These are phyloP conservation scores for Fonsecaea erecta DNA, from an alignment of 2,329 filamentous ascomycete species.

Conservation along the genomic window DNA sequence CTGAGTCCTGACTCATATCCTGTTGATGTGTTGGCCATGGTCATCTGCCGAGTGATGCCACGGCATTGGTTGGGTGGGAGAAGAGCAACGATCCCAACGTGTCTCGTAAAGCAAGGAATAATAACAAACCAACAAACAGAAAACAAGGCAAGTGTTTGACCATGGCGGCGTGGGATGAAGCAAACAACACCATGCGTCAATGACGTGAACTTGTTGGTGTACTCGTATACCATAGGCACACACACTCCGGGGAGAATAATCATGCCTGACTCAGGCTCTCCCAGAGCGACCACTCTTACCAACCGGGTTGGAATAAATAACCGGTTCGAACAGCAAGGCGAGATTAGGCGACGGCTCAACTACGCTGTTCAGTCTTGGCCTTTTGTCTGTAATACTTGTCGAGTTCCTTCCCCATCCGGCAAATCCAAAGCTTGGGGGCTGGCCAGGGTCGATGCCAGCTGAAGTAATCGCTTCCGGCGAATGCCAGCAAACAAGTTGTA, in stretches of 20 bases:
- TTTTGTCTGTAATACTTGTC: not conserved
- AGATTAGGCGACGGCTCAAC: not conserved
- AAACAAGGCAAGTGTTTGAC: not conserved
- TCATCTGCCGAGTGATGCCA: not conserved
- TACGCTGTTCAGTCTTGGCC: not conserved
- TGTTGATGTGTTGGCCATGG: not conserved
- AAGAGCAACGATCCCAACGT: not conserved
- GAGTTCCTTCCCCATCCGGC: not conserved
- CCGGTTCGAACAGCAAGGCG: not conserved
- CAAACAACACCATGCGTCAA: not conserved
- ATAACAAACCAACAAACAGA: not conserved
- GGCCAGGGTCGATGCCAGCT: not conserved
- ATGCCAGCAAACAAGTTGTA: constrained; percentile 1
- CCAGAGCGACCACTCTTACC: not conserved
- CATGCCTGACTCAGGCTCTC: not conserved
- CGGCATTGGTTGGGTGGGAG: not conserved
- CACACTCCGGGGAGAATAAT: constrained; percentile 4
- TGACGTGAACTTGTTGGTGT: too few species aligned
- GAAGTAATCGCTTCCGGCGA: constrained; percentile 24
- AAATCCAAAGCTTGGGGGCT: constrained; percentile 5
- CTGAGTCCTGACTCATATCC: not conserved
- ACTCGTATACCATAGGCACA: not conserved
- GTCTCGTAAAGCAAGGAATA: not conserved
- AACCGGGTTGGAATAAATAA: not conserved
- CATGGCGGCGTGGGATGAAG: not conserved